Conservation (phyloP, 139 green algal genomes). For the Gonium pectorale region DNA sequence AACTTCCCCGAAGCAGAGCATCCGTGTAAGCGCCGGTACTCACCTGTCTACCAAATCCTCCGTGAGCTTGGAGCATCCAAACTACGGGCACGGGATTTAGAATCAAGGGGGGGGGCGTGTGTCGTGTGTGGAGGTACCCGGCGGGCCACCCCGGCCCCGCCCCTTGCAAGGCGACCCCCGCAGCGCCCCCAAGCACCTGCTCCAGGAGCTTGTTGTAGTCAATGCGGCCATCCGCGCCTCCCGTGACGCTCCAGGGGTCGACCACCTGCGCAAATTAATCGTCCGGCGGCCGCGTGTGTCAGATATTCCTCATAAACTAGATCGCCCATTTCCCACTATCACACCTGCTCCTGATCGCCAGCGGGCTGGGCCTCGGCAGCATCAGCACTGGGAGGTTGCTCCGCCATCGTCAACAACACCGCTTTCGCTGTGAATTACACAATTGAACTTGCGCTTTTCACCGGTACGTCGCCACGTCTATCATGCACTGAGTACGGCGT, state of each 20-base stretch:
- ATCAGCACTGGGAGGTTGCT: background rate
- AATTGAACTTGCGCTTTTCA: too few species aligned
- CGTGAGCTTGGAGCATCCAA: constrained; percentile 64
- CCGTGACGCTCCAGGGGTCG: constrained; percentile 93
- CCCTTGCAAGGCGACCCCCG: too few species aligned
- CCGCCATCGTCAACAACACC: constrained; percentile 32
- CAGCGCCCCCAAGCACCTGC: too few species aligned
- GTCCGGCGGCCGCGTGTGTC: background rate
- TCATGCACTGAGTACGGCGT: too few species aligned
- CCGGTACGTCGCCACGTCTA: too few species aligned
- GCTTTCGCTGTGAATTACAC: too few species aligned
- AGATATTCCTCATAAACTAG: background rate
- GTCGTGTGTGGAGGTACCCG: too few species aligned
- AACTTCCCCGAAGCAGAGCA: too few species aligned
- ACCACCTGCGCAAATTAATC: constrained; percentile 54
- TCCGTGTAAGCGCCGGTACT: background rate
- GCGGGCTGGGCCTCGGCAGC: background rate
- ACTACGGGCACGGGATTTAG: constrained; percentile 38
- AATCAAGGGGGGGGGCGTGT: background rate
- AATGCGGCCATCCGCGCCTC: constrained; percentile 89
- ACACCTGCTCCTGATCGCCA: constrained; percentile 37
- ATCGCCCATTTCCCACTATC: too few species aligned
- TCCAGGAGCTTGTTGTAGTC: constrained; percentile 97
- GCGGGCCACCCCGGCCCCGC: too few species aligned
- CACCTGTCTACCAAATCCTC: constrained; percentile 59